Conservation (phyloP, 2,329 filamentous ascomycete species). For the Sordariomycetes sp. region DNA sequence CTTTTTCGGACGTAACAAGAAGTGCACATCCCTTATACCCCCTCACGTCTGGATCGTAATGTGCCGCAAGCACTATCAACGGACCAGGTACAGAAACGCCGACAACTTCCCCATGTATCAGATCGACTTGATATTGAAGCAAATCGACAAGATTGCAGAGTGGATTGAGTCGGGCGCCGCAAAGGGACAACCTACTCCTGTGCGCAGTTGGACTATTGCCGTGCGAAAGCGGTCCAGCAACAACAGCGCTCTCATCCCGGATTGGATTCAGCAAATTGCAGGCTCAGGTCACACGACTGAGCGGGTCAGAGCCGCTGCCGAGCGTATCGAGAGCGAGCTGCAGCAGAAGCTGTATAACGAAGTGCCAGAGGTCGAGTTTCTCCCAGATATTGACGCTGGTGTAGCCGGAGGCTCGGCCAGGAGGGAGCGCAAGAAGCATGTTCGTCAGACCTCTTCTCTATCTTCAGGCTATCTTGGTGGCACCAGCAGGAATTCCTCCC, state of each 20-base stretch:
- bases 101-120: constrained; percentile 53
- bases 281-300: constrained; percentile 36
- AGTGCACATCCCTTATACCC: constrained; percentile 62
- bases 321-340: constrained; percentile 34
- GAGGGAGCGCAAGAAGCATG: constrained; percentile 2
- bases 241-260: constrained; percentile 31
- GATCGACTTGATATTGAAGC: constrained; percentile 52
- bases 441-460: too few relatives aligned
- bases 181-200: constrained; percentile 17
- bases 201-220: constrained; percentile 47
- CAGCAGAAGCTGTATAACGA: constrained; percentile 28
- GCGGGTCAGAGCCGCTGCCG: constrained; percentile 37
- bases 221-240: constrained; percentile 50
- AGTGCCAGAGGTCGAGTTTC: constrained; percentile 50
- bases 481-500: too few relatives aligned
- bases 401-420: too few relatives aligned
- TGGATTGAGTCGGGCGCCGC: constrained; percentile 37
- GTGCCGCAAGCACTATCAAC: constrained; percentile 78
- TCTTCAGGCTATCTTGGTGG: too few relatives aligned
- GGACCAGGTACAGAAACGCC: constrained; percentile 59
- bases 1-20: constrained; percentile 76
- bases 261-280: constrained; percentile 38
- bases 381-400: constrained; percentile 42
- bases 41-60: constrained; percentile 63
- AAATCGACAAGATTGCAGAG: constrained; percentile 51